Base-by-base conservation (phyloP, 2,329 filamentous ascomycete species). In the Neonectria sp. region DNA sequence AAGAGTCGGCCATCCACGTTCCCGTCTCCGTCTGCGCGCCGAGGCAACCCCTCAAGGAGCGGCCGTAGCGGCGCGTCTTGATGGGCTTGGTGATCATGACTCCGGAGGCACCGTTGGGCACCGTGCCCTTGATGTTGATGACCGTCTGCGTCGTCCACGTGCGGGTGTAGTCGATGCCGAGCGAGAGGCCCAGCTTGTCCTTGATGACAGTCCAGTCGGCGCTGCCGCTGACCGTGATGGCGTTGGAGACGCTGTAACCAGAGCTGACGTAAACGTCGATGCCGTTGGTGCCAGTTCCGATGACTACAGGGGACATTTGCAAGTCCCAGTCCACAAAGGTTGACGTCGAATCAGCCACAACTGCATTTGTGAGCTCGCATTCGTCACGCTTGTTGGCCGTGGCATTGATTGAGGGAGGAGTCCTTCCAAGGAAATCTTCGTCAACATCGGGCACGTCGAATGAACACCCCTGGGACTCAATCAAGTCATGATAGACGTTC, bases 51-150 rank as follows among this genome's bases (percentile, higher is more conserved):
- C 25, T 46, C 49, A 68, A 53, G 15, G 40, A 21, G 4, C 61
- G 65, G 11, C 65, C 61, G 15, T 63, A 68, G 31, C 60, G 55
- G 3, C 65, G 63, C 12, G 59, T 66, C 2, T 60, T 66, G 51
- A 63, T 56, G 15, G 63, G 63, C n/a, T 35, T 49, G 61, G 65
- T 68, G 52, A 68, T 65, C 60, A 68, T 65, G 31, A 68, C 65
- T 15, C 65, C 65, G 3, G 55, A 60, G 25, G 55, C 51, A 9
- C 65, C 65, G 27, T 60, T 45, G n/a, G 51, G 33, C 35, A 68
- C 62, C 0, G 61, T 65, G 17, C 61, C 65, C 21, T 68, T 68
- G 33, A 63, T 57, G 35, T 52, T 53, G 46, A 64, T 46, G 3
- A 53, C 59, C n/a, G 62, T 60, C 29, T 57, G 55, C 3, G 65